Evolutionary conservation across 2,329 filamentous ascomycete species (phyloP), one percentile per base, ranked within the genome.

Genomic region (Pseudocercospora macadamiae): DNA sequence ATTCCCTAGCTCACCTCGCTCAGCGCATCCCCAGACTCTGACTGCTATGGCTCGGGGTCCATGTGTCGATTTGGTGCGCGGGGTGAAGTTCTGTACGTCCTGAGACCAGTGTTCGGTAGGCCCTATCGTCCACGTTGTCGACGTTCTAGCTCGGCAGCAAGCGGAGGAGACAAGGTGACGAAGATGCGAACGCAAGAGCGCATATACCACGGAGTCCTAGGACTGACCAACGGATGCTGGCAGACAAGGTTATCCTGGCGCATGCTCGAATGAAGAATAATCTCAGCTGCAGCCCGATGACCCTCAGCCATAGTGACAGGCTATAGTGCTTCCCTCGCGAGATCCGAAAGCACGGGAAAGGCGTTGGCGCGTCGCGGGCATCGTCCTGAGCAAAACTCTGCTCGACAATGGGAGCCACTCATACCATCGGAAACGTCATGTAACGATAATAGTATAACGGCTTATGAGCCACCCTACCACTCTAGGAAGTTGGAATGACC

Each of bases 171-270:
- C 44, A 18, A 54, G 42, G 54, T 37, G 10, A 57, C 19, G 48
- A 28, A 37, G 48, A 37, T 19, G 53, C 25, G 49, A 39, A 44
- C 34, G 37, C 37, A 34, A 45, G 32, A 18, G 45, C 44, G 52
- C 21, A 30, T 56, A 55, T 51, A 56, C 53, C 30, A 51, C 39
- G 53, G 37, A 26, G 54, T 37, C 47, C 57, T 52, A 39, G 32
- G 47, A 34, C n/a, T 51, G 44, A 51, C 23, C 48, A 42, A 48
- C 42, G 44, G n/a, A 36, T 28, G 25, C 28, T 51, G 12, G 36
- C 51, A 25, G 37, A 45, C 53, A 26, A 54, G 57, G 28, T 39
- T 42, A 48, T 34, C 57, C 53, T 52, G 58, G 47, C 45, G 49
- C 48, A 54, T 44, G 34, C 47, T 51, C 26, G 49, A 49, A 52